Conservation (phyloP, 768 basidiomycete species). For the Fomitopsis pulvina region DNA sequence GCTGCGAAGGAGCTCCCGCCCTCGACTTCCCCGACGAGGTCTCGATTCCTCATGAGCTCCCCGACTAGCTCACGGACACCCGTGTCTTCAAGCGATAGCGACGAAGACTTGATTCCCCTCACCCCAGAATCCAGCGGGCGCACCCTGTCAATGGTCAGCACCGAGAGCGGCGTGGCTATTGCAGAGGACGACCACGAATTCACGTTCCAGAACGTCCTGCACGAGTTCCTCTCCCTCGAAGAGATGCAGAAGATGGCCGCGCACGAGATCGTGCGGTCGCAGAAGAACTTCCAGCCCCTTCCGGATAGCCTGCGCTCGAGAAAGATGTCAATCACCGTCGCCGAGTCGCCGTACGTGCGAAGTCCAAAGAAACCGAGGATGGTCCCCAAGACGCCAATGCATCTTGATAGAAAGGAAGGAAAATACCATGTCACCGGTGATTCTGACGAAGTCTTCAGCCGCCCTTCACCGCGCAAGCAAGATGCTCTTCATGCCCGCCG, state of each 20-base stretch:
- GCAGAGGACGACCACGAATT: neutral
- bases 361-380: conserved; percentile 1
- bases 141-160: neutral
- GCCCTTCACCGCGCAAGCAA: neutral
- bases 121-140: neutral
- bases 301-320: neutral
- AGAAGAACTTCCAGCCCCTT: neutral
- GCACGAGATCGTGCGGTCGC: neutral
- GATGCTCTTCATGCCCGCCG: neutral
- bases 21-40: neutral
- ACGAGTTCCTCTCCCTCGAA: neutral
- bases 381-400: neutral
- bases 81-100: neutral
- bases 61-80: neutral
- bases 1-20: neutral
- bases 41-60: neutral
- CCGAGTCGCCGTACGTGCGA: neutral
- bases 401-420: neutral
- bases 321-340: neutral
- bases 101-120: neutral
- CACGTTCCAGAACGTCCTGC: neutral
- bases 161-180: neutral
- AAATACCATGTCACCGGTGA: neutral
- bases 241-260: neutral
- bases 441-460: neutral